Percentiles rank a stretch among this genome's conserved stretches.
These are phyloP conservation scores for Hymenoscyphus fructigenus DNA, from an alignment of 2,329 filamentous ascomycete species.

Conservation along the genomic window DNA sequence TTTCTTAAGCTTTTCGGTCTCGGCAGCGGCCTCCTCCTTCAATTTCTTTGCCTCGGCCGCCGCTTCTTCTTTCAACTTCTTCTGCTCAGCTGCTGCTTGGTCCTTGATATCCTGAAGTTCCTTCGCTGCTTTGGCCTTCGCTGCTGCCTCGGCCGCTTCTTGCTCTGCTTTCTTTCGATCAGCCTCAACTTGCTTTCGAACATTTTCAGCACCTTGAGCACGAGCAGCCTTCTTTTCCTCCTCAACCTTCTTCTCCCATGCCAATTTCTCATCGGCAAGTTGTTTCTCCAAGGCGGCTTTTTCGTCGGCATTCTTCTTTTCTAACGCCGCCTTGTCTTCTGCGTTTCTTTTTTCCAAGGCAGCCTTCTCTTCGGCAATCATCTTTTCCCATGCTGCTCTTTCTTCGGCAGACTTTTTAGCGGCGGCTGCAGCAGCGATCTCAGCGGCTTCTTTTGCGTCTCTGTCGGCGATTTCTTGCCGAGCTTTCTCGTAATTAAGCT, in stretches of 20 bases:
- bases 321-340: constrained; percentile 37
- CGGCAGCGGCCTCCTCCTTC: constrained; percentile 16
- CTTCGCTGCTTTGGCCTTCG: constrained; percentile 6
- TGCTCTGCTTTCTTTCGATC: constrained; percentile 15
- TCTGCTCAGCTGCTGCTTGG: constrained; percentile 14
- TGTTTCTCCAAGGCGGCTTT: constrained; percentile 13
- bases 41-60: constrained; percentile 17
- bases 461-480: constrained; percentile 44
- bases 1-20: constrained; percentile 14
- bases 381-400: constrained; percentile 42
- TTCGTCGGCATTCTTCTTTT: constrained; percentile 37
- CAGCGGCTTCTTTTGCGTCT: constrained; percentile 44
- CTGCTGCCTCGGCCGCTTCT: constrained; percentile 14
- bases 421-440: constrained; percentile 34
- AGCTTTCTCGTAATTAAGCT: constrained; percentile 44
- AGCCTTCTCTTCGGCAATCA: constrained; percentile 27
- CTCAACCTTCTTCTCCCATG: constrained; percentile 19
- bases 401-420: constrained; percentile 43
- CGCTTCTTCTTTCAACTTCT: constrained; percentile 17
- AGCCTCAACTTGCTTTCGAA: constrained; percentile 17
- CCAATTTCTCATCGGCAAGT: constrained; percentile 16
- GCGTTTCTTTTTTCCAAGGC: constrained; percentile 11
- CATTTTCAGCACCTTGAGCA: constrained; percentile 19
- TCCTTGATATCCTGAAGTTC: constrained; percentile 14
- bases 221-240: constrained; percentile 17